Evolutionary conservation across 1,139 yeast genomes (phyloP).

Genomic region (Candida glucosophila): DNA sequence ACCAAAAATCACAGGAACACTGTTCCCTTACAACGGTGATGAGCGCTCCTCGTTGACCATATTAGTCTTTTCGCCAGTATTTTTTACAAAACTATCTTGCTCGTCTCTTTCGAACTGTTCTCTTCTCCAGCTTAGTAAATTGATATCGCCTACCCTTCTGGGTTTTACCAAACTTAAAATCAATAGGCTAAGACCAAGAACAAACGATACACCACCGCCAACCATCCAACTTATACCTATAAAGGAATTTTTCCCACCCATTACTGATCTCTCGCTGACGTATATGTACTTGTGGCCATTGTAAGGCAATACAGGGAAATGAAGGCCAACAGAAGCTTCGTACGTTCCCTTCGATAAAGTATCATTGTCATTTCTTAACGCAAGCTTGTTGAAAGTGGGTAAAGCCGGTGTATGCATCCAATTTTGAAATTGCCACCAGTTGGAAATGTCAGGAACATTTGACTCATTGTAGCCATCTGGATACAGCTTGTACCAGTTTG

Average conservation of each 20-base stretch:
- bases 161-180: slow-evolving; percentile 58
- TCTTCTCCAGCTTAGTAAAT: slow-evolving; percentile 67
- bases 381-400: slow-evolving; percentile 76
- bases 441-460: slow-evolving; percentile 65
- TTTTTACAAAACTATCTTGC: slow-evolving; percentile 2
- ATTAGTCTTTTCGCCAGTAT: slow-evolving; percentile 1
- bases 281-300: slow-evolving; percentile 78
- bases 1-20: slow-evolving; percentile 20
- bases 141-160: slow-evolving; percentile 66
- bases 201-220: slow-evolving; percentile 81
- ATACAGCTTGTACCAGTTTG: slow-evolving; percentile 76
- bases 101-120: slow-evolving; percentile 19
- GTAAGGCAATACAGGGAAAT: slow-evolving; percentile 80
- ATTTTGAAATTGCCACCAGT: slow-evolving; percentile 58
- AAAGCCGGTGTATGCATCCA: slow-evolving; percentile 97
- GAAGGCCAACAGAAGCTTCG: slow-evolving; percentile 64
- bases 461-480: slow-evolving; percentile 88
- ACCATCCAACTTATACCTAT: slow-evolving; percentile 86
- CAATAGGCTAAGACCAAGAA: slow-evolving; percentile 51
- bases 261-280: slow-evolving; percentile 73
- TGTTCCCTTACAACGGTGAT: no score
- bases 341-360: slow-evolving; percentile 59
- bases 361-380: slow-evolving; percentile 67
- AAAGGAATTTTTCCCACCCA: slow-evolving; percentile 87
- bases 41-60: no score